phyloP scores from a whole-genome alignment of 306 rosid species.

The Calophaca sinica region DNA sequence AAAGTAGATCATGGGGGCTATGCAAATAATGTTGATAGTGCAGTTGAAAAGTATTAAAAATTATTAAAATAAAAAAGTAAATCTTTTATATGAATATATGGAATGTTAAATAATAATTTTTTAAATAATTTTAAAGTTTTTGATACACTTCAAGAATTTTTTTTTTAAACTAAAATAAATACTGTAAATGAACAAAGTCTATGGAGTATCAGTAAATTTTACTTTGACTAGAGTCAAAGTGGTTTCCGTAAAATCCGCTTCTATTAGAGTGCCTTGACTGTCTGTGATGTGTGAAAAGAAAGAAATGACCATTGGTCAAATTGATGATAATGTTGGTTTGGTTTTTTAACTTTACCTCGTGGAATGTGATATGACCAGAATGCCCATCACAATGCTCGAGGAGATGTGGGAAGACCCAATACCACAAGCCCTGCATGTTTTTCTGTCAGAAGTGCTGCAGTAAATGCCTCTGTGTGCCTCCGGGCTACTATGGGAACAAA shows the following conservation, averaged over 20 bases:
- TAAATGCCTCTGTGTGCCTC: slow-evolving; percentile 52
- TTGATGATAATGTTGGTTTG: neutral
- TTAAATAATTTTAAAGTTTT: too few species aligned
- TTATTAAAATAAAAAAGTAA: too few species aligned
- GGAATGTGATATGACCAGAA: slow-evolving; percentile 48
- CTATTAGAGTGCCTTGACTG: slow-evolving; percentile 9
- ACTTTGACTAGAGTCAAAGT: slow-evolving; percentile 42
- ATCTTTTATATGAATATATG: too few species aligned
- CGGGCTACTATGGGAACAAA: slow-evolving; percentile 52
- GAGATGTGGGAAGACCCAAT: slow-evolving; percentile 51
- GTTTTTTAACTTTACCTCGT: neutral
- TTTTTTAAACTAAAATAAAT: too few species aligned
- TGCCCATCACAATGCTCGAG: slow-evolving; percentile 54
- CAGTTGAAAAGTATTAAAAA: neutral
- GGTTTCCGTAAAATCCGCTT: slow-evolving; percentile 5
- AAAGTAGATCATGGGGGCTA: slow-evolving; percentile 6
- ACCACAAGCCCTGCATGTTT: slow-evolving; percentile 57
- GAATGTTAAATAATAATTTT: too few species aligned
- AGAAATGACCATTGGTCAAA: slow-evolving; percentile 22
- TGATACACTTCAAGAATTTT: too few species aligned
- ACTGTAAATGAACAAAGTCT: too few species aligned
- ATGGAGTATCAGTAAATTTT: slow-evolving; percentile 3
- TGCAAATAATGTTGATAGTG: neutral
- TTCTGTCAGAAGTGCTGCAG: slow-evolving; percentile 56
- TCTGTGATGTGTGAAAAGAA: slow-evolving; percentile 5